Percentiles rank a stretch among this genome's conserved stretches.
Conservation (phyloP, 176 grass and related monocot genomes). For the Olyra latifolia region DNA sequence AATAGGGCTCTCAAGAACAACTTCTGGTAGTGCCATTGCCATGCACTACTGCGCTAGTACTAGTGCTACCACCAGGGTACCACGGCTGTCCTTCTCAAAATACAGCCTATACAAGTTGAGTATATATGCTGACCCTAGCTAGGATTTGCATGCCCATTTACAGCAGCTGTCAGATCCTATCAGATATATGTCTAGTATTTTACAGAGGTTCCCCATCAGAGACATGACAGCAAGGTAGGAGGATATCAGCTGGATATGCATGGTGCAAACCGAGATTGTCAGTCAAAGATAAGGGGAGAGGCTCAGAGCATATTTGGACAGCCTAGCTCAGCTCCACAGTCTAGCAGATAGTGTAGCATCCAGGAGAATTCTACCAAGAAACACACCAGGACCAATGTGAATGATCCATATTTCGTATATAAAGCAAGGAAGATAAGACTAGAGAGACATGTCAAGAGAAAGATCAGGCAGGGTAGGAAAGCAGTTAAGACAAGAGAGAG, state of each 20-base stretch:
- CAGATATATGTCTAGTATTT: neutral
- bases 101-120: neutral
- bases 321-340: neutral
- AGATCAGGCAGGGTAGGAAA: constrained; percentile 34
- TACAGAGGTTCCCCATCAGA: neutral
- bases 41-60: neutral
- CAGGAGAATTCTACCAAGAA: neutral
- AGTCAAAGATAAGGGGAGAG: constrained; percentile 2
- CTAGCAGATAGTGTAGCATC: neutral
- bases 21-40: constrained; percentile 21
- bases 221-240: neutral
- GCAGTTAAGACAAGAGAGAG: constrained; percentile 59
- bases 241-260: neutral
- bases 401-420: constrained; percentile 12
- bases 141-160: constrained; percentile 14
- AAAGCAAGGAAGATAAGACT: constrained; percentile 41
- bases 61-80: neutral
- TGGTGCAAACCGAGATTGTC: neutral
- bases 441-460: constrained; percentile 47
- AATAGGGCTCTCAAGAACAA: constrained; percentile 30
- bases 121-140: neutral
- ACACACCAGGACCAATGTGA: neutral
- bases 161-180: neutral
- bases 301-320: neutral
- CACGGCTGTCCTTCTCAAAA: constrained; percentile 10